A percentile compares a stretch with the other conserved stretches of the same genome.
phyloP scores from a whole-genome alignment of 1,139 yeast genomes.

The Debaryomyces coudertii region DNA sequence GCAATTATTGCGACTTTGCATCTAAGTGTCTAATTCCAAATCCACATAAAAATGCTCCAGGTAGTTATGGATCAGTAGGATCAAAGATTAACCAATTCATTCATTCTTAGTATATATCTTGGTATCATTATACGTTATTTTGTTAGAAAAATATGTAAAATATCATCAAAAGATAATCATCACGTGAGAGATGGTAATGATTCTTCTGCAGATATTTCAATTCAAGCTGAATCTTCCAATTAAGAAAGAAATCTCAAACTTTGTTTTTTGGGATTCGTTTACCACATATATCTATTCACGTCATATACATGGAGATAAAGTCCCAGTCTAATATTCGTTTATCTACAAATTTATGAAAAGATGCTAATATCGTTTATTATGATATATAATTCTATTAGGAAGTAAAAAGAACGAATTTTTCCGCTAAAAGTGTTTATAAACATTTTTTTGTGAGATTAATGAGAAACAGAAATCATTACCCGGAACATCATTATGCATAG shows the following conservation, averaged over 20 bases:
- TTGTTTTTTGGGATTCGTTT: slow-evolving; percentile 49
- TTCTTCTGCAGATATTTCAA: slow-evolving; percentile 47
- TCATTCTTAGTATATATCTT: background rate
- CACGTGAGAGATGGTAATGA: slow-evolving; percentile 29
- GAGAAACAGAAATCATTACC: background rate
- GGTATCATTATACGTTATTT: slow-evolving; percentile 10
- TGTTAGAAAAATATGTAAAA: slow-evolving; percentile 26
- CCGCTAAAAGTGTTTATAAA: no score
- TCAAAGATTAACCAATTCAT: slow-evolving; percentile 9
- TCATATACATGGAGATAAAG: slow-evolving; percentile 49
- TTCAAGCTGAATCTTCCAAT: slow-evolving; percentile 12
- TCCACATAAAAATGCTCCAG: slow-evolving; percentile 11
- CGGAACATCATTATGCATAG: background rate
- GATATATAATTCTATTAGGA: background rate
- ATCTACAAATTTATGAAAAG: slow-evolving; percentile 6
- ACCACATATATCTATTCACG: slow-evolving; percentile 45
- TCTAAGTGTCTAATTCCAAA: slow-evolving; percentile 38
- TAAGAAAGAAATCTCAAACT: slow-evolving; percentile 8
- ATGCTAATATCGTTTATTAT: slow-evolving; percentile 1
- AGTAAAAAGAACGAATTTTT: no score
- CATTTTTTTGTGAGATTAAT: no score
- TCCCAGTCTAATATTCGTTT: slow-evolving; percentile 27
- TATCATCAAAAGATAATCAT: slow-evolving; percentile 45
- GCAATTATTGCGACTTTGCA: slow-evolving; percentile 58
- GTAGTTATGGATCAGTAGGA: slow-evolving; percentile 8